Conservation (phyloP, 495 filamentous ascomycete genomes). For the Penicillium cinerascens region DNA sequence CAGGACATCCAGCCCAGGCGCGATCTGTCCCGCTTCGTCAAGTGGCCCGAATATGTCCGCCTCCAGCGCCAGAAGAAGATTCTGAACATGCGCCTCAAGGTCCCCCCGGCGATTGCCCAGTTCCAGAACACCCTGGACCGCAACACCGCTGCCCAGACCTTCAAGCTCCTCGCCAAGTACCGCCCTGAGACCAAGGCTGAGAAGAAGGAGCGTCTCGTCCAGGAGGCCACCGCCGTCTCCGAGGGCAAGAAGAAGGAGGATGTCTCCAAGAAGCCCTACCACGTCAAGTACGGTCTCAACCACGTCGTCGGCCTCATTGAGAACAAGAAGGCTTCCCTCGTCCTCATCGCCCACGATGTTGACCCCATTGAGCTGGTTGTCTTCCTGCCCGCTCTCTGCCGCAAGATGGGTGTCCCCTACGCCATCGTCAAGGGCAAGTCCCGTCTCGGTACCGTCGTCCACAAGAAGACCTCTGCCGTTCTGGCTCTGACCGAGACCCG, state of each 20-base stretch:
- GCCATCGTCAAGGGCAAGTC: slow-evolving; percentile 99
- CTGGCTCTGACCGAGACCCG: slow-evolving; percentile 95
- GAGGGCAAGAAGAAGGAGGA: slow-evolving; percentile 99
- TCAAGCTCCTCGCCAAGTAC: slow-evolving; percentile 99
- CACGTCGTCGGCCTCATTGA: slow-evolving; percentile 99
- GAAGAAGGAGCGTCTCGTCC: slow-evolving; percentile 98
- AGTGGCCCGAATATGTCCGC: slow-evolving; percentile 98
- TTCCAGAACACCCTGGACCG: slow-evolving; percentile 97
- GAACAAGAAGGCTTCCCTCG: slow-evolving; percentile 99
- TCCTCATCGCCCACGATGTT: slow-evolving; percentile 98
- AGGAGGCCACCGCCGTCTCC: slow-evolving; percentile 94
- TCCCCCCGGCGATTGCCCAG: slow-evolving; percentile 95
- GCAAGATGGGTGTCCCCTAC: slow-evolving; percentile 99
- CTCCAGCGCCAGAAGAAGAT: slow-evolving; percentile 99
- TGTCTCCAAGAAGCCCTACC: slow-evolving; percentile 98
- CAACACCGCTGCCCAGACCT: slow-evolving; percentile 92
- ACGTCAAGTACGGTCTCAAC: slow-evolving; percentile 99
- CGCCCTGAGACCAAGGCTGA: slow-evolving; percentile 97
- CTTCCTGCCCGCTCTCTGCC: slow-evolving; percentile 97
- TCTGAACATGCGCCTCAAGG: slow-evolving; percentile 96
- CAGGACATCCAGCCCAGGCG: slow-evolving; percentile 97
- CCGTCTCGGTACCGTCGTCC: slow-evolving; percentile 95
- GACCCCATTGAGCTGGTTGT: slow-evolving; percentile 99
- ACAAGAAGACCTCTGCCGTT: slow-evolving; percentile 99
- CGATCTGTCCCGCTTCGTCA: slow-evolving; percentile 98